Conservation (phyloP, 108 stramenopile species). For the Parmales sp. region DNA sequence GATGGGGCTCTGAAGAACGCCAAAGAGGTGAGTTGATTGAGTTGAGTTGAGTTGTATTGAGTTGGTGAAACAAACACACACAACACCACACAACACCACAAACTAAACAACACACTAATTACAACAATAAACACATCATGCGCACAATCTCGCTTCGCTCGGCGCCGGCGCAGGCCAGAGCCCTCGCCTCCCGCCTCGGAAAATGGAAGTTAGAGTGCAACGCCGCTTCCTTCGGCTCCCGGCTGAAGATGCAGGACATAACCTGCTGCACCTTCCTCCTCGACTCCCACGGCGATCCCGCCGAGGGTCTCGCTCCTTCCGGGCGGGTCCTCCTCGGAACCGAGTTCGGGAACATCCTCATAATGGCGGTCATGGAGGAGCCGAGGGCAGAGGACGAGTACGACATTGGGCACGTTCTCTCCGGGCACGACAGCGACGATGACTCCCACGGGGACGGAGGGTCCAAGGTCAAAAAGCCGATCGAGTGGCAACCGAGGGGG, state of each 20-base stretch:
- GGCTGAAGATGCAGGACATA: constrained; percentile 19
- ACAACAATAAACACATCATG: neutral
- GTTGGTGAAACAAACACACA: too few relatives aligned
- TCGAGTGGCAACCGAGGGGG: neutral
- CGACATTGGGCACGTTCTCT: neutral
- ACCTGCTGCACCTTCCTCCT: constrained; percentile 21
- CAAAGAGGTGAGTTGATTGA: too few relatives aligned
- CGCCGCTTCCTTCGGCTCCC: constrained; percentile 19
- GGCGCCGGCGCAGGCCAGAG: neutral
- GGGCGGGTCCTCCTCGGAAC: neutral
- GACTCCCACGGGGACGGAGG: constrained; percentile 14
- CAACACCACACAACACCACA: too few relatives aligned
- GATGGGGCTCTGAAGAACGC: too few relatives aligned
- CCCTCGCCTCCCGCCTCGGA: constrained; percentile 3
- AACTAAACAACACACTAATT: neutral
- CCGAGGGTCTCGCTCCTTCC: neutral
- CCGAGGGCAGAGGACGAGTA: neutral
- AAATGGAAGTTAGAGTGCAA: constrained; percentile 23
- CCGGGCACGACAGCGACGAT: constrained; percentile 18
- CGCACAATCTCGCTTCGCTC: neutral
- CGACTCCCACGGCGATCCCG: constrained; percentile 5
- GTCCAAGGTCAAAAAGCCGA: neutral
- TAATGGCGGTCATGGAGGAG: constrained; percentile 19
- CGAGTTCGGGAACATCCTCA: neutral
- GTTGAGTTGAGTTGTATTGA: too few relatives aligned